Evolutionary conservation across 345 rosid genomes (phyloP).

Genomic region (Populus ilicifolia): DNA sequence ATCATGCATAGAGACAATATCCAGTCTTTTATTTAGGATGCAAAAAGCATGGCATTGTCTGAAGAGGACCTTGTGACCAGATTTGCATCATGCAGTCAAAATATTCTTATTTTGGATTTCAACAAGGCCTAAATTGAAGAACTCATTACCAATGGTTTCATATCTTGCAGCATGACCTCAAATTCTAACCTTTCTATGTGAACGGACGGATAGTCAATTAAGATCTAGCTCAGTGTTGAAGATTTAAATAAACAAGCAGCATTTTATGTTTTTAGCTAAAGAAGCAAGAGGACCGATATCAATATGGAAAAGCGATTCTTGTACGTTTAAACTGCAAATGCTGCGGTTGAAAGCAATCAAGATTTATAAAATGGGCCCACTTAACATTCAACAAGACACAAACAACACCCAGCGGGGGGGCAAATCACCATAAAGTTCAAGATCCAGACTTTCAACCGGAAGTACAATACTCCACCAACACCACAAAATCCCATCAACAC

Average conservation of each 20-base stretch:
- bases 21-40: not conserved
- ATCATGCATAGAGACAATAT: not conserved
- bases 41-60: not conserved
- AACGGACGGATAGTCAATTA: not conserved
- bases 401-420: not conserved
- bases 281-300: not conserved
- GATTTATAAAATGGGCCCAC: not conserved
- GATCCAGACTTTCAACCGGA: not conserved
- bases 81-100: not conserved
- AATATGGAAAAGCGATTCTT: too few relatives aligned
- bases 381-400: not conserved
- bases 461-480: not conserved
- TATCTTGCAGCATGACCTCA: not conserved
- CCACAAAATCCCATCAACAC: not conserved
- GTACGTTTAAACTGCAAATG: not conserved
- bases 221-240: not conserved
- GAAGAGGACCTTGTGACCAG: constrained; percentile 12
- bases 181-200: not conserved
- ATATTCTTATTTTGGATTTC: not conserved
- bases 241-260: not conserved
- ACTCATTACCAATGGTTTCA: not conserved
- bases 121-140: not conserved
- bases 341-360: not conserved
- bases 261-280: not conserved
- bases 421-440: not conserved